These are phyloP conservation scores for Gynandropsis gynandra DNA, from an alignment of 345 rosid species.

Conservation along the genomic window DNA sequence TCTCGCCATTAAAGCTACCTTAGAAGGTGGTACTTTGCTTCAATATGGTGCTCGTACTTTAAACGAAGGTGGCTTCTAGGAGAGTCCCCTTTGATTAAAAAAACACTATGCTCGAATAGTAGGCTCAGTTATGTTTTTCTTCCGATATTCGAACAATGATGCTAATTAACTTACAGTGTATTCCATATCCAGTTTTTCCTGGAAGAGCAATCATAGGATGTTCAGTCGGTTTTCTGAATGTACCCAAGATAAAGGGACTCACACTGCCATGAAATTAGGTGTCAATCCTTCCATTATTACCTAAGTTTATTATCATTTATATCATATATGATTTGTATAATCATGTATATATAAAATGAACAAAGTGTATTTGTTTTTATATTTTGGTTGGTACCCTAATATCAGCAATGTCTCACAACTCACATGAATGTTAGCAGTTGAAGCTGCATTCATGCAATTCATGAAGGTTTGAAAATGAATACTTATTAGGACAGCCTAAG, in stretches of 20 bases:
- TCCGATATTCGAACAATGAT: constrained; percentile 47
- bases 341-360: no score
- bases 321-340: no score
- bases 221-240: constrained; percentile 93
- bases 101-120: no score
- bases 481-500: constrained; percentile 60
- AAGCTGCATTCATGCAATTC: constrained; percentile 66
- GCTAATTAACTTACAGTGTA: constrained; percentile 94
- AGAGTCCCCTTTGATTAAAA: constrained; percentile 27
- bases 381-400: no score
- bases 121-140: background rate
- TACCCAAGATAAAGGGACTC: constrained; percentile 99
- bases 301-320: no score
- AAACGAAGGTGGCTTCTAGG: constrained; percentile 98
- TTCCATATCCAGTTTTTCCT: constrained; percentile 95
- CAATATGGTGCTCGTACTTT: constrained; percentile 95
- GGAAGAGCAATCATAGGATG: constrained; percentile 97
- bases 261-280: constrained; percentile 99
- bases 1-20: constrained; percentile 65
- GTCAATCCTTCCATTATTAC: background rate
- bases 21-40: constrained; percentile 85
- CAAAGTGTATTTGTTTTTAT: no score
- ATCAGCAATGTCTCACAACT: constrained; percentile 22
- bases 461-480: constrained; percentile 49
- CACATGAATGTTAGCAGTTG: constrained; percentile 96